A percentile compares a stretch with the other conserved stretches of the same genome.
These are phyloP conservation scores for Leccinum subspadiceum DNA, from an alignment of 1,284 basidiomycete species.

Conservation along the genomic window DNA sequence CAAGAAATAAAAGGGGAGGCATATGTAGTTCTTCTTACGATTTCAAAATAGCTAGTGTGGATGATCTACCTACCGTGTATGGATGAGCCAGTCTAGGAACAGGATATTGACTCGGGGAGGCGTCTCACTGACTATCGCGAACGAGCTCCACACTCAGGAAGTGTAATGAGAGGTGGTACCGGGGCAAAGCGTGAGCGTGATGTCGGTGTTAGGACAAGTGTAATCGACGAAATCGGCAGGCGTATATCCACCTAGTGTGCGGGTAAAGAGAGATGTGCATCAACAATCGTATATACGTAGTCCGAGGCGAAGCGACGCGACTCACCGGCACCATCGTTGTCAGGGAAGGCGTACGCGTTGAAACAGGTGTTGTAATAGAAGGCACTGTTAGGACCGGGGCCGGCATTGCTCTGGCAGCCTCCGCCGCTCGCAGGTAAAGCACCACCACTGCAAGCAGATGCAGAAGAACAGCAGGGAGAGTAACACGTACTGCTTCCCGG, in stretches of 20 bases:
- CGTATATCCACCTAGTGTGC: not conserved
- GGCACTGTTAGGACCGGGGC: conserved; percentile 30
- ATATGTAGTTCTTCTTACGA: not conserved
- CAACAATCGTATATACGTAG: not conserved
- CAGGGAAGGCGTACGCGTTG: conserved; percentile 34
- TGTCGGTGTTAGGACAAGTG: conserved; percentile 31
- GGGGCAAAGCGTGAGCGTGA: conserved; percentile 35
- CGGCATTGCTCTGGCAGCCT: conserved; percentile 29
- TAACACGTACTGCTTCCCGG: conserved; percentile 22
- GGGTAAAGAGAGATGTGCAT: not conserved
- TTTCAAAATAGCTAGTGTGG: not conserved
- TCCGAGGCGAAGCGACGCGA: not conserved
- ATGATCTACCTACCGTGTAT: not conserved
- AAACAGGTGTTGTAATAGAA: conserved; percentile 31
- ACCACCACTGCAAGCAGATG: conserved; percentile 21
- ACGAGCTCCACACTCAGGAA: not conserved
- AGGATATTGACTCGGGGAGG: not conserved
- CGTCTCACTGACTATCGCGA: not conserved
- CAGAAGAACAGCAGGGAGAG: conserved; percentile 31
- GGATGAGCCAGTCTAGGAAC: not conserved
- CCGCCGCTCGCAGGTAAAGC: conserved; percentile 31
- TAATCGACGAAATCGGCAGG: conserved; percentile 31
- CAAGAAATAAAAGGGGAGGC: not conserved
- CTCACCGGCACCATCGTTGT: conserved; percentile 32
- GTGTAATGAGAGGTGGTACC: conserved; percentile 25